Evolutionary conservation across 176 grass and related monocot genomes (phyloP), one percentile per base, ranked within the genome.

Genomic region (Rhynchospora tenuis): DNA sequence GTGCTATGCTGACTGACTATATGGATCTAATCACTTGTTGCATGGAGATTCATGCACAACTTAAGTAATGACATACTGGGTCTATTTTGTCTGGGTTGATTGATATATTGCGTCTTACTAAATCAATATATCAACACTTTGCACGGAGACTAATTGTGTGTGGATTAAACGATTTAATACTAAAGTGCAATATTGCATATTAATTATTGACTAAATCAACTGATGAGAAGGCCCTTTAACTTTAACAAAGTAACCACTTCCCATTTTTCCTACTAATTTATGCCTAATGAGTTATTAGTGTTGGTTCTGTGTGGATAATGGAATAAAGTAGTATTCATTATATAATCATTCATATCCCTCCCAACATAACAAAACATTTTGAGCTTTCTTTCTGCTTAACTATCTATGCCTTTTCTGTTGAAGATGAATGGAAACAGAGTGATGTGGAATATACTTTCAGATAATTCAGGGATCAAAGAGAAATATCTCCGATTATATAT

Each of bases 101-200:
- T 73, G 45, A 73, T 48, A 73, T 48, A 48, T 19, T 77, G 73
- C 24, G 23, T 77, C 48, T 77, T 77, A 19, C 31, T 76, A 50
- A 29, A 56, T 56, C 8, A 12, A 51, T 50, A 12, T 10, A 44
- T 22, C 50, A 56, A 10, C 73, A 77, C 50, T 7, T 50, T 48
- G 19, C 69, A 48, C 48, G 47, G 9, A 73, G 45, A 51, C 27
- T 52, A 9, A 38, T 38, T 38, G 33, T 4, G 33, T 38, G 5
- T 38, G 33, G 33, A 4, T 38, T 38, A 38, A 38, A 38, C 33
- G 33, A 38, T 38, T 38, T 2, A 7, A 51, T 51, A 51, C 7
- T 51, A 51, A 51, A 51, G 48, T 56, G 24, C 50, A 76, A 55
- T 28, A n/a, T n/a, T n/a, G 47, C 46, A 9, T 76, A 55, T 5